Base-by-base conservation (phyloP, 805 yeast species). In the Ogataea sp. region DNA sequence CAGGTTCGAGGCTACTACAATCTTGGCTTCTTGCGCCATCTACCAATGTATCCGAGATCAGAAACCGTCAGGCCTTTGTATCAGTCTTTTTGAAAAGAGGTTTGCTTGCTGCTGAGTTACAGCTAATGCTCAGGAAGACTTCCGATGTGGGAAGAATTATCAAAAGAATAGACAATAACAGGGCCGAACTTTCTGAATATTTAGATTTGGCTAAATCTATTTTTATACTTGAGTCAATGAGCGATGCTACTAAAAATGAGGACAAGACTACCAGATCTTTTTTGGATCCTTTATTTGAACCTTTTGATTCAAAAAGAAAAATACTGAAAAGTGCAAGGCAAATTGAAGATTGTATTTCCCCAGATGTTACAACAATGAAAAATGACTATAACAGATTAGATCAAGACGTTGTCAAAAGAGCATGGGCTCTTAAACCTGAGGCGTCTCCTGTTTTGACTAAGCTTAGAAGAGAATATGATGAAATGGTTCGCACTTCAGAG, bases 21-120 rank as follows among this genome's bases (percentile, higher is more conserved):
- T 78, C 80, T 38, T 87, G 97, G 96, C 61, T 90, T 4, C 69
- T 84, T 20, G 77, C 86, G 2, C 98, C 98, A 0, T 70, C 85
- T 0, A 69, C 82, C 9, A 73, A 81, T 49, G 50, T 73, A 0
- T 49, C 53, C 0, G 83, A 75, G 44, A 76, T 93, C 13, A 56
- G 56, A 15, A 50, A 55, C 16, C 64, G 98, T 21, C 85, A 78
- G 35, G 61, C 60, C 15, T 48, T 71, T 11, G 81, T 83, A 0
- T 54, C 56, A 6, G 52, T 62, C 3, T 71, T 82, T 33, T 40
- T 55, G 26, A 53, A 52, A 7, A 54, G 68, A 32, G 32, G 32
- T 15, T 23, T 38, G 1, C 51, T 63, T 27, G 50, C 64, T 4
- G 58, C 56, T 5, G 48, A 49, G 1, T 38, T 75, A 3, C 49